phyloP scores from a whole-genome alignment of 1,139 yeast species.

The Kodamaea ohmeri region DNA sequence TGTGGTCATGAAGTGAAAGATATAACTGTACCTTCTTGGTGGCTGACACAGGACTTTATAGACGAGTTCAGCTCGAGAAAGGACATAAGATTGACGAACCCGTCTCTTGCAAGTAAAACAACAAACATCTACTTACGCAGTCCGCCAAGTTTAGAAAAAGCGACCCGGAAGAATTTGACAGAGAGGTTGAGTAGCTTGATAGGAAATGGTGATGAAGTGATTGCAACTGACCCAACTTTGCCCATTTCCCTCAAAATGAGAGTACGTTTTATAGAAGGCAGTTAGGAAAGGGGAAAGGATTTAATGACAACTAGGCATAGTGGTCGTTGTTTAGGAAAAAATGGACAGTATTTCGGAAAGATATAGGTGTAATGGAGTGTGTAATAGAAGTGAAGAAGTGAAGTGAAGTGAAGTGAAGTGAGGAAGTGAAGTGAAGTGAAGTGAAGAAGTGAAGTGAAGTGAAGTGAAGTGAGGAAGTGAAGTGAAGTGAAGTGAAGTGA shows the following conservation, averaged over 20 bases:
- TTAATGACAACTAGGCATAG: neutral
- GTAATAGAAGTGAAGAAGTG: too few species aligned
- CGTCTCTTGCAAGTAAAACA: conserved; percentile 49
- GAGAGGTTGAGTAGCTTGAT: conserved; percentile 39
- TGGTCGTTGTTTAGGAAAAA: too few species aligned
- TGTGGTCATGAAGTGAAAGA: conserved; percentile 55
- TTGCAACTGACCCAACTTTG: conserved; percentile 55
- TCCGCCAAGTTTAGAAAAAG: conserved; percentile 50
- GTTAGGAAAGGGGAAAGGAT: too few species aligned
- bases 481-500: too few species aligned
- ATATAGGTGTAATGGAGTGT: too few species aligned
- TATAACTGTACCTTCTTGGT: conserved; percentile 33
- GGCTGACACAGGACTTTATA: conserved; percentile 50
- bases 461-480: too few species aligned
- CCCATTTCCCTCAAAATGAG: conserved; percentile 42
- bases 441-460: too few species aligned
- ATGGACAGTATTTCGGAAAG: too few species aligned
- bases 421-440: too few species aligned
- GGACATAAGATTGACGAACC: conserved; percentile 44
- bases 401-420: too few species aligned
- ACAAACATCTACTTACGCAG: conserved; percentile 47
- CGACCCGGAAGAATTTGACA: conserved; percentile 47
- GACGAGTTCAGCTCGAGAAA: conserved; percentile 32
- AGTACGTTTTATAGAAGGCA: conserved; percentile 22
- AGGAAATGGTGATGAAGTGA: conserved; percentile 46